A percentile compares a stretch with the other conserved stretches of the same genome.
Conservation (phyloP, 805 yeast genomes). For the Vanderwaltozyma tropicalis region DNA sequence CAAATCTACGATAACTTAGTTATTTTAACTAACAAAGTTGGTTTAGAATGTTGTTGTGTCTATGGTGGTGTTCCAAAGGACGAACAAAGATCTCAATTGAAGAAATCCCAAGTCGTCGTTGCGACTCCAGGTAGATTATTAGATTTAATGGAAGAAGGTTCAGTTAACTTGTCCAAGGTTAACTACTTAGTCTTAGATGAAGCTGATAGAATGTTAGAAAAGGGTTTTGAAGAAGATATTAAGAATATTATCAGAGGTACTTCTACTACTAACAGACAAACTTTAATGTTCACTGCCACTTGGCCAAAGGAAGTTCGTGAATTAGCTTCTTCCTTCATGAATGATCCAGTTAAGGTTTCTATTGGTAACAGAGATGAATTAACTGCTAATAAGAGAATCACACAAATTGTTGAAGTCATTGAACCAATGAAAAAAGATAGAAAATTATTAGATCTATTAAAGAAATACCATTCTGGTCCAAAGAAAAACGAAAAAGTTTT, state of each 20-base stretch:
- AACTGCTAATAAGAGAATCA: constrained; percentile 86
- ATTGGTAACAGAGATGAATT: constrained; percentile 93
- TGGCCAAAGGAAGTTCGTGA: constrained; percentile 99
- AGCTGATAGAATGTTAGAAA: constrained; percentile 98
- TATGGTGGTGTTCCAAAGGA: constrained; percentile 98
- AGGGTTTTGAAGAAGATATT: constrained; percentile 96
- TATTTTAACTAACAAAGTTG: constrained; percentile 47
- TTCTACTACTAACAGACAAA: constrained; percentile 53
- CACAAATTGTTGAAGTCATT: constrained; percentile 87
- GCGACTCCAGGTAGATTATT: constrained; percentile 98
- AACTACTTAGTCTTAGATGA: constrained; percentile 86
- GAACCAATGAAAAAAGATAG: constrained; percentile 75
- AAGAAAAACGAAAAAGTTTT: constrained; percentile 69
- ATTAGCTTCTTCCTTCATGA: constrained; percentile 78
- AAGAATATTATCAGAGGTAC: constrained; percentile 65
- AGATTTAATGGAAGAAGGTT: constrained; percentile 83
- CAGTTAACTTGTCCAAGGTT: constrained; percentile 56
- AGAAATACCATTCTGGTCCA: constrained; percentile 61
- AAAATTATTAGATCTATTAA: constrained; percentile 58
- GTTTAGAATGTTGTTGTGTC: constrained; percentile 66
- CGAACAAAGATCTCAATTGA: constrained; percentile 67
- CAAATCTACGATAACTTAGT: constrained; percentile 83
- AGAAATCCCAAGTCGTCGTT: constrained; percentile 65
- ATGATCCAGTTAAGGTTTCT: constrained; percentile 74
- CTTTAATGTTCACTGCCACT: constrained; percentile 98